Evolutionary conservation across 495 filamentous ascomycete genomes (phyloP).

Genomic region (Amniculicola lignicola): DNA sequence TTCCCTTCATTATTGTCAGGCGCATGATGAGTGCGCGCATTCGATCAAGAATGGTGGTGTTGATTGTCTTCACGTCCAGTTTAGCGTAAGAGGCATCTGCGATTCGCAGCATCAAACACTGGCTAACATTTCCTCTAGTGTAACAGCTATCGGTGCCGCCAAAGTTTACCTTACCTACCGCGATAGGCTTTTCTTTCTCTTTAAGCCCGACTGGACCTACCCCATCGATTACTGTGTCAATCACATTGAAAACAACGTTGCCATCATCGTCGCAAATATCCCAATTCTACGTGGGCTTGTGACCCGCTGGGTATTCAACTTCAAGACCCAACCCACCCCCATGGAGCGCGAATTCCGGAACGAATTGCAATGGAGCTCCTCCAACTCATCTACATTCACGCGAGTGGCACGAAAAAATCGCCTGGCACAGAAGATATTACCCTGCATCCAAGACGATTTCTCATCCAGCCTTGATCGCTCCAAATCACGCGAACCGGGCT

Average conservation of each 20-base stretch:
- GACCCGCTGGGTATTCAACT: conserved; percentile 33
- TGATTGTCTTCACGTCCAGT: conserved; percentile 31
- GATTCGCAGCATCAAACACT: background rate
- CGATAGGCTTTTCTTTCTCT: conserved; percentile 25
- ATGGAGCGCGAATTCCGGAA: conserved; percentile 28
- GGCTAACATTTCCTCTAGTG: conserved; percentile 20
- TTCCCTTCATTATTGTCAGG: conserved; percentile 31
- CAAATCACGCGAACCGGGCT: conserved; percentile 6
- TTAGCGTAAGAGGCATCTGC: conserved; percentile 19
- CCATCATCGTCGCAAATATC: conserved; percentile 31
- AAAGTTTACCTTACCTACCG: conserved; percentile 33
- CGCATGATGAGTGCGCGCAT: conserved; percentile 33
- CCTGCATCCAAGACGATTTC: conserved; percentile 29
- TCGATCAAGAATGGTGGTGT: conserved; percentile 29
- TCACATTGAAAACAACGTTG: conserved; percentile 35
- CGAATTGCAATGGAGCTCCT: conserved; percentile 31
- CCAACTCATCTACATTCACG: conserved; percentile 27
- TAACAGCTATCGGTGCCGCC: conserved; percentile 29
- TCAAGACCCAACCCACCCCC: conserved; percentile 24
- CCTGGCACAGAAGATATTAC: conserved; percentile 26
- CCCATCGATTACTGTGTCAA: conserved; percentile 35
- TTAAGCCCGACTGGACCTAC: conserved; percentile 32
- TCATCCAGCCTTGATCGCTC: conserved; percentile 22
- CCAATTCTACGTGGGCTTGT: conserved; percentile 33
- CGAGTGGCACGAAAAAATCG: conserved; percentile 15